Base-by-base conservation (phyloP, 2,329 filamentous ascomycete species). In the Cladosporium cucumerinum region DNA sequence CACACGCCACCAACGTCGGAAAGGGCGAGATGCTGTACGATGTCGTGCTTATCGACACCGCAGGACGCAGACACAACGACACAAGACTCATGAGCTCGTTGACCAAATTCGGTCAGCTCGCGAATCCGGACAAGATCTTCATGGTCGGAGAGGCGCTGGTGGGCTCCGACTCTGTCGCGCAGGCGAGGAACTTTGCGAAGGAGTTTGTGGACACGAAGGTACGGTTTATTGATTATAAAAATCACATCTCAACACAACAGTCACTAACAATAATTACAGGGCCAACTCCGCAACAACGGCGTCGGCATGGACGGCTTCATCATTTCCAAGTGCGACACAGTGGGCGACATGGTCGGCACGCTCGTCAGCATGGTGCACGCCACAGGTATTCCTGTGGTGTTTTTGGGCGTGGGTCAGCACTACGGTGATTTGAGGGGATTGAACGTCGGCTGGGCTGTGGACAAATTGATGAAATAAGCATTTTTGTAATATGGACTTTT, bases 261-360 rank as follows among this genome's bases (percentile, higher is more conserved):
- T 55, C 34, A 60, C 61, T 67, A 51, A 65, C 48, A 34, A 23
- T 5, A 25, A 12, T 10, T 36, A 23, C 39, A 70, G 70, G 74
- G 74, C 18, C 65, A 70, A 59, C 66, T 74, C 66, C 69, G 74
- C 30, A 75, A 75, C 51, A 70, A 72, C 30, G 96, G 95, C 34
- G 83, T 94, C 65, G 86, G 86, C 30, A 84, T 99, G 43, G 96
- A 99, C 78, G 95, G 95, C 6, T 99, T 99, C 78, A 97, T 99
- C 75, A 97, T 99, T 72, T 94, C 90, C 66, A 99, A 99, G 79
- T 98, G 95, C 77, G 95, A 99, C 80, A 99, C 95, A 0, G 96
- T 99, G 43, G 96, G 95, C n/a, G 94, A 97, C 80, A 98, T 98
- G 93, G 93, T 97, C 51, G 93, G 89, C 2, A 97, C 94, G 2